These are phyloP conservation scores for Sicyos baderoa DNA, from an alignment of 306 rosid species.

Conservation along the genomic window DNA sequence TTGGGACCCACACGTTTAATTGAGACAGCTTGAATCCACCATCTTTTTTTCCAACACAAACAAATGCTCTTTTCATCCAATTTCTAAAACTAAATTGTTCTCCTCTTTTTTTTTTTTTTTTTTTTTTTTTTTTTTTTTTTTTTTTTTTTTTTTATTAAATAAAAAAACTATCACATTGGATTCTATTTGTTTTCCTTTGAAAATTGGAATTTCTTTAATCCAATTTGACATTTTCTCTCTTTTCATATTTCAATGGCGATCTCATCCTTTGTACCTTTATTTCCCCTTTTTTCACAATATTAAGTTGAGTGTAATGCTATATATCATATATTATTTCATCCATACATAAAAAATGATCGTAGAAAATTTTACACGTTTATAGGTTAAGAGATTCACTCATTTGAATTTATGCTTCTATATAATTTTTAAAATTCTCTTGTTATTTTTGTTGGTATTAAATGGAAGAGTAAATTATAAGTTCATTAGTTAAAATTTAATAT, in stretches of 20 bases:
- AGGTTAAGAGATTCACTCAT: background rate
- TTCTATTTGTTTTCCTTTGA: constrained; percentile 38
- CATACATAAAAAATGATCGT: too few species aligned
- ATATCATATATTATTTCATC: background rate
- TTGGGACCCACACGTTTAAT: constrained; percentile 33
- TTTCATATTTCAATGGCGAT: constrained; percentile 19
- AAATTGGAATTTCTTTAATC: constrained; percentile 31
- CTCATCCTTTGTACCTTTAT: background rate
- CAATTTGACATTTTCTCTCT: background rate
- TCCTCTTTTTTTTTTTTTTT: background rate
- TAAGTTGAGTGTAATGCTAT: background rate
- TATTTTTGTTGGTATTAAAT: too few species aligned
- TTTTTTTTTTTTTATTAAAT: too few species aligned
- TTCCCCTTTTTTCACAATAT: background rate
- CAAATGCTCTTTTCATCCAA: background rate
- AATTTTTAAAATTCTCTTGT: too few species aligned
- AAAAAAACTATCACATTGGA: constrained; percentile 40
- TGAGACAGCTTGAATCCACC: constrained; percentile 42
- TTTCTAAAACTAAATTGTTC: background rate
- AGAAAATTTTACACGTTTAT: too few species aligned
- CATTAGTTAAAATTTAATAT: too few species aligned
- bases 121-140: background rate
- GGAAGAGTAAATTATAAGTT: too few species aligned
- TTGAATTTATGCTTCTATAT: background rate
- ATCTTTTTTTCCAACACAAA: constrained; percentile 3